These are phyloP conservation scores for Rehmannia glutinosa DNA, from an alignment of 257 asterid species.

Conservation along the genomic window DNA sequence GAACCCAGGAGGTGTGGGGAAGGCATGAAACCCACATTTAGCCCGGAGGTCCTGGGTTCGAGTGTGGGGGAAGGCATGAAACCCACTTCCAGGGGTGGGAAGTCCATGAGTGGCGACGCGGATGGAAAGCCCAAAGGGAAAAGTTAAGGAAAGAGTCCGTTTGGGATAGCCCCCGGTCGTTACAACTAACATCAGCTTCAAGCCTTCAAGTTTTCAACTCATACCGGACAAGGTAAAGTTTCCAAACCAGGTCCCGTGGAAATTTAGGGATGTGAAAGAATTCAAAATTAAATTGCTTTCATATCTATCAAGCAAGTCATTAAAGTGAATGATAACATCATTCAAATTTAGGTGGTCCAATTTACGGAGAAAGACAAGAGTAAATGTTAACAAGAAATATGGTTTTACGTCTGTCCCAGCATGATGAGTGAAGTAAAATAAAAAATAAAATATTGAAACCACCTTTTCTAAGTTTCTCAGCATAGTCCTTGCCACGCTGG, in stretches of 20 bases:
- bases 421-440: background rate
- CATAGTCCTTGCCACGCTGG: slow-evolving; percentile 89
- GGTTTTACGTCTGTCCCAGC: background rate
- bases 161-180: no score
- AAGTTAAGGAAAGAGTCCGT: no score
- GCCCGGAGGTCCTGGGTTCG: no score
- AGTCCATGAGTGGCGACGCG: no score
- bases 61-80: no score
- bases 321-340: background rate
- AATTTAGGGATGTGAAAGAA: background rate
- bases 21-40: no score
- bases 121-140: no score
- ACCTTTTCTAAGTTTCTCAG: slow-evolving; percentile 84
- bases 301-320: background rate
- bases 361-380: background rate
- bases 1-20: no score
- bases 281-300: background rate
- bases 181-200: no score
- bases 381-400: background rate
- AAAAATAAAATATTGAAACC: slow-evolving; percentile 16
- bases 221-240: background rate
- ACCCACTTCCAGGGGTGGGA: no score
- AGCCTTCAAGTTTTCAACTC: background rate
- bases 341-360: background rate
- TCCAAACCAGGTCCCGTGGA: background rate